A percentile compares a stretch with the other conserved stretches of the same genome.
These are phyloP conservation scores for Hypomyces perniciosus DNA, from an alignment of 2,329 filamentous ascomycete genomes.

Conservation along the genomic window DNA sequence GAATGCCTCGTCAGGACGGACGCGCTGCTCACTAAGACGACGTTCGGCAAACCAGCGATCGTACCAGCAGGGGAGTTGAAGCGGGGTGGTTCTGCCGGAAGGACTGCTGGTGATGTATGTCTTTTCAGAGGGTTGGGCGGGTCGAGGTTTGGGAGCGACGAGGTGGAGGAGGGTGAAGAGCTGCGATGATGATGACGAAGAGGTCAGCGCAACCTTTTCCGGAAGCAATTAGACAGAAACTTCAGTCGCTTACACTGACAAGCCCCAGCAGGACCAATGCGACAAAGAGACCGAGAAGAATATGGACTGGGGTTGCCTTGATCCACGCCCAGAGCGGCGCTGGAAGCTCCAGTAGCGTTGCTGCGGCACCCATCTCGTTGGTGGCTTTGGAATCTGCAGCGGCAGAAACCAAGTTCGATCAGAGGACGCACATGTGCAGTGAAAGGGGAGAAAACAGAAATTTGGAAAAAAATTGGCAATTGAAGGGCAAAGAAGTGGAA, in stretches of 20 bases:
- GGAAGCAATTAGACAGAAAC: not conserved
- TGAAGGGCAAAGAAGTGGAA: not conserved
- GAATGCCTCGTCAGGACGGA: conserved; percentile 31
- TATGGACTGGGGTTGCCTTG: conserved; percentile 33
- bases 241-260: conserved; percentile 29
- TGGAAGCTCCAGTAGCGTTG: conserved; percentile 26
- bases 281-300: conserved; percentile 32
- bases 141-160: conserved; percentile 75
- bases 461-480: not conserved
- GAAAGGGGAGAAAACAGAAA: not conserved
- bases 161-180: conserved; percentile 63
- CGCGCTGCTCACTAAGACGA: conserved; percentile 39
- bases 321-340: conserved; percentile 30
- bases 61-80: conserved; percentile 78
- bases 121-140: conserved; percentile 71
- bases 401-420: conserved; percentile 2
- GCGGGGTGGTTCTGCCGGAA: conserved; percentile 35
- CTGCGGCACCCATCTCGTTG: conserved; percentile 15
- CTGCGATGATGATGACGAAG: conserved; percentile 20
- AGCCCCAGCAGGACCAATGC: conserved; percentile 30
- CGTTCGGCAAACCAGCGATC: conserved; percentile 65
- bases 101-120: conserved; percentile 70
- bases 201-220: not conserved
- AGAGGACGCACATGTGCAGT: not conserved
- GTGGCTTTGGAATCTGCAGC: conserved; percentile 9